Conservation (phyloP, 208 protist species). For the Crithidia sp. region DNA sequence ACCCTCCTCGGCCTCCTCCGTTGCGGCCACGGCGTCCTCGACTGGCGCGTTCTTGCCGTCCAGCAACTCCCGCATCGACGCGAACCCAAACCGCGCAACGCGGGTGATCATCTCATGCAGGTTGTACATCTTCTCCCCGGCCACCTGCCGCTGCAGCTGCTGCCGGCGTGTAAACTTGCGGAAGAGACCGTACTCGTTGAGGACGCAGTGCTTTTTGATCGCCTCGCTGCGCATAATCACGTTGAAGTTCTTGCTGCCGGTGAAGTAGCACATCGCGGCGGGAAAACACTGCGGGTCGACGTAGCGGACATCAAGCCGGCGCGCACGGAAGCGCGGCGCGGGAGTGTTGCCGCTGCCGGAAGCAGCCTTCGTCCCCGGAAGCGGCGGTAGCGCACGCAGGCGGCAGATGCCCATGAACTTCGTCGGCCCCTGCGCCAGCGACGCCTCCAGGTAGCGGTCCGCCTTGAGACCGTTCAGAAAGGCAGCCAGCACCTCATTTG, state of each 20-base stretch:
- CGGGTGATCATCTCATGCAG: slow-evolving; percentile 70
- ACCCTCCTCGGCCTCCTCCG: slow-evolving; percentile 1
- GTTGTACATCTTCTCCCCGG: slow-evolving; percentile 19
- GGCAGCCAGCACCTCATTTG: slow-evolving; percentile 55
- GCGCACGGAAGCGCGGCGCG: slow-evolving; percentile 52
- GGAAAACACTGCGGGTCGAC: slow-evolving; percentile 81
- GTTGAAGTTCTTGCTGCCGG: slow-evolving; percentile 94
- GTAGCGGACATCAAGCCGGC: slow-evolving; percentile 89
- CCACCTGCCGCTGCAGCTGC: slow-evolving; percentile 25
- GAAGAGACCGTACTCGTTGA: slow-evolving; percentile 92
- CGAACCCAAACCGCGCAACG: slow-evolving; percentile 40
- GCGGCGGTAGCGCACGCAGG: slow-evolving; percentile 36
- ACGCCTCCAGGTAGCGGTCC: slow-evolving; percentile 84
- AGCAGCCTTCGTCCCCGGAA: background rate
- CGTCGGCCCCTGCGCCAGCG: slow-evolving; percentile 77
- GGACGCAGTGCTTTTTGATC: slow-evolving; percentile 73
- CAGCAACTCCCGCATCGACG: background rate
- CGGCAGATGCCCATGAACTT: slow-evolving; percentile 93
- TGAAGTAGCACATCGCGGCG: slow-evolving; percentile 93
- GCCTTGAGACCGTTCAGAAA: slow-evolving; percentile 65
- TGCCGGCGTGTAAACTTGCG: slow-evolving; percentile 36
- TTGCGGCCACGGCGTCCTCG: background rate
- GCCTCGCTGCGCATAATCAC: slow-evolving; percentile 89
- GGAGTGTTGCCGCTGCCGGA: background rate
- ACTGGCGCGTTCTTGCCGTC: background rate